Base-by-base conservation (phyloP, 2,329 filamentous ascomycete species). In the Xylaria multiplex region DNA sequence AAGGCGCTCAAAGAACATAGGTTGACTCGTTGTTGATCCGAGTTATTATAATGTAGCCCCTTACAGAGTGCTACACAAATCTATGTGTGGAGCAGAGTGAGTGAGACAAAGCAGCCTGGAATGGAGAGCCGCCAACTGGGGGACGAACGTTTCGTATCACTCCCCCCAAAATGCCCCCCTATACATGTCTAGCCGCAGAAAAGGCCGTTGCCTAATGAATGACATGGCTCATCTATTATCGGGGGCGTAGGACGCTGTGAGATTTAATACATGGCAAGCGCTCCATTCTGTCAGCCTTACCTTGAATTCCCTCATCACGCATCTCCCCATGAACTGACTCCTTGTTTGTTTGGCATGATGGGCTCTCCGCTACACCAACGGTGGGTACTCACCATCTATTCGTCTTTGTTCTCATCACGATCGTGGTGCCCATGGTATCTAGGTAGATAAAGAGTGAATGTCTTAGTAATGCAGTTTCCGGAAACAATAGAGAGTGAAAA, bases 81-180 rank as follows among this genome's bases (percentile, higher is more conserved):
- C 35, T 59, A 53, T 62, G 68, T 66, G 69, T 69, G 65, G 70
- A 55, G 59, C 40, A 19, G 60, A 37, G 35, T 3, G 32, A 48
- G 49, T 19, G 58, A 62, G 52, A 73, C 70, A 75, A 75, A 74
- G 71, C 68, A 30, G 40, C 19, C 65, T 74, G 74, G 74, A 76
- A 76, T 76, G 74, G 40, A 69, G 71, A 54, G 56, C 67, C 67
- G 70, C 71, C 70, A 72, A 59, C 69, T 56, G 62, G 68, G 67
- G 60, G 68, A 67, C 62, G 62, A 57, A 56, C n/a, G 55, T 59
- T 53, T 59, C 8, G 40, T 45, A 32, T 46, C 66, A 60, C 40
- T 59, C 61, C 62, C 52, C 50, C 60, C 69, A 63, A 67, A 65
- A 67, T 53, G 62, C 66, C 57, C 24, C 24, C 46, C 59, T 53